phyloP scores from a whole-genome alignment of 1,284 basidiomycete species.

The Ganoderma multipileum region DNA sequence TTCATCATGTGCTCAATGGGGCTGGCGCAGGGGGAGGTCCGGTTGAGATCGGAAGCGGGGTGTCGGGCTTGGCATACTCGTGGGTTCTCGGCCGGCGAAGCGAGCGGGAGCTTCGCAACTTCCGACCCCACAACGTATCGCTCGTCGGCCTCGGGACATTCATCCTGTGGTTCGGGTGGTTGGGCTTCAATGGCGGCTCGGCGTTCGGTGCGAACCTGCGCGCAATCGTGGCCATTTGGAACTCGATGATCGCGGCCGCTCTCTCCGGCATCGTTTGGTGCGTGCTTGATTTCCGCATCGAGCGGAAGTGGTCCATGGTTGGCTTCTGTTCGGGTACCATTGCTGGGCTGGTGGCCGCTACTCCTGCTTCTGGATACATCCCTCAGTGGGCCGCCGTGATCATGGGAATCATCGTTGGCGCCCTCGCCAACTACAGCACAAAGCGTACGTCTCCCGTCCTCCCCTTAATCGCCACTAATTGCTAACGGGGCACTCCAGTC shows the following conservation, averaged over 20 bases:
- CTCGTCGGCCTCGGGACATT: constrained; percentile 89
- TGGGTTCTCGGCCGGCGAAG: constrained; percentile 80
- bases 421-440: constrained; percentile 87
- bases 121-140: constrained; percentile 93
- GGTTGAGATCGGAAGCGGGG: constrained; percentile 92
- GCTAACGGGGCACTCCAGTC: constrained; percentile 48
- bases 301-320: constrained; percentile 85
- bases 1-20: constrained; percentile 8
- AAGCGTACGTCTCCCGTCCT: constrained; percentile 62
- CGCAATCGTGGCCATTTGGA: constrained; percentile 87
- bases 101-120: constrained; percentile 86
- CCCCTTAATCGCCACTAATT: constrained; percentile 6
- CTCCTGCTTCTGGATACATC: constrained; percentile 77
- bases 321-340: constrained; percentile 87
- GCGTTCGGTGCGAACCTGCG: constrained; percentile 93
- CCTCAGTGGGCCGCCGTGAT: constrained; percentile 77
- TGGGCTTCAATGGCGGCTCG: constrained; percentile 77
- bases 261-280: constrained; percentile 90
- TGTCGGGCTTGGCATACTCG: constrained; percentile 88
- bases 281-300: constrained; percentile 84
- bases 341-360: constrained; percentile 91
- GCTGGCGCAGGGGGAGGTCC: constrained; percentile 80
- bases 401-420: constrained; percentile 79
- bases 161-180: constrained; percentile 92
- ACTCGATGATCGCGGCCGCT: constrained; percentile 84